Conservation (phyloP, 768 basidiomycete species). For the Boletus subcaerulescens region DNA sequence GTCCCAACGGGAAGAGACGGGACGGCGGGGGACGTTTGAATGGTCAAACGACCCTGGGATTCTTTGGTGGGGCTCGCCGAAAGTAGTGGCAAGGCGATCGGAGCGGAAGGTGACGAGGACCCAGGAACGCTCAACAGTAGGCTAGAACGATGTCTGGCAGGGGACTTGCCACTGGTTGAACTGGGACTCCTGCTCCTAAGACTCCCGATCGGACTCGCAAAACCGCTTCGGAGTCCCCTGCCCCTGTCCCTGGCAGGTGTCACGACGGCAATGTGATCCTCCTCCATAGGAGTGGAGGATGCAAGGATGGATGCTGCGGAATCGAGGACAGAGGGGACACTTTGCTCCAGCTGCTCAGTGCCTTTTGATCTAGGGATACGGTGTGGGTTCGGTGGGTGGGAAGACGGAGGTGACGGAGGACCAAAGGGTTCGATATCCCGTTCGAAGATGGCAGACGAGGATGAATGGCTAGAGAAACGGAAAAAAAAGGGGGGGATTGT, state of each 20-base stretch:
- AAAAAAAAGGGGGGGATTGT: constrained; percentile 5
- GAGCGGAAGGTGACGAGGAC: constrained; percentile 24
- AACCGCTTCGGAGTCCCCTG: constrained; percentile 44
- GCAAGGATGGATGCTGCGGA: constrained; percentile 75
- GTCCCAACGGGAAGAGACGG: constrained; percentile 2
- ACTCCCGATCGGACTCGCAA: constrained; percentile 62
- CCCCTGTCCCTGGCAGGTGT: constrained; percentile 46
- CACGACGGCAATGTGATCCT: constrained; percentile 61
- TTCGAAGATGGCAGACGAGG: constrained; percentile 89
- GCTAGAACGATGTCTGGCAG: constrained; percentile 38
- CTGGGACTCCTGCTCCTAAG: constrained; percentile 68
- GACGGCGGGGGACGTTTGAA: constrained; percentile 22
- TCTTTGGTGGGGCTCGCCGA: constrained; percentile 29
- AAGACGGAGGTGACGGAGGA: constrained; percentile 36
- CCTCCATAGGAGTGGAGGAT: constrained; percentile 41
- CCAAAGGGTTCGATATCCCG: constrained; percentile 75
- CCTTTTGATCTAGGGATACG: constrained; percentile 68
- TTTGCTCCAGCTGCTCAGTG: constrained; percentile 71
- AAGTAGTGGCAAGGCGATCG: constrained; percentile 21
- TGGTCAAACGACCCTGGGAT: constrained; percentile 17
- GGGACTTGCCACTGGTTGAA: constrained; percentile 42
- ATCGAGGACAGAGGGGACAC: constrained; percentile 84
- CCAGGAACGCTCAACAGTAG: constrained; percentile 50
- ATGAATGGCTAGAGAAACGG: constrained; percentile 47
- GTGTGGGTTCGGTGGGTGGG: constrained; percentile 58